Evolutionary conservation across 1,139 yeast species (phyloP), one percentile per base, ranked within the genome.

Genomic region (Candida anutae): DNA sequence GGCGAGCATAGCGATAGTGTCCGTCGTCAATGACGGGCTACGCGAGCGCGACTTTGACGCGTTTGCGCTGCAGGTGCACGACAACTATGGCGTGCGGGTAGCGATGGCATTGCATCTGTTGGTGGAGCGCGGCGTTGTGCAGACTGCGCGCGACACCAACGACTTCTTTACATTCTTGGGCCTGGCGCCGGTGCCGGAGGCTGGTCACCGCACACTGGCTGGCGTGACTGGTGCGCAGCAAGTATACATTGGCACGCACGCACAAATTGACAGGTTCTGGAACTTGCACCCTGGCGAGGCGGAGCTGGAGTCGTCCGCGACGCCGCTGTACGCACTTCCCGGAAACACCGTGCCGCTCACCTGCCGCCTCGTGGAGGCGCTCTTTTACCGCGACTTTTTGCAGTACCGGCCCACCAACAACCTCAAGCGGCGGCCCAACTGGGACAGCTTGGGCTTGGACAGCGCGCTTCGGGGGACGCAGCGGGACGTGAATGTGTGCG

Each of bases 1-100:
- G 17, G 61, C 78, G 22, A 48, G 77, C 3, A 36, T 78, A 2
- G 56, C 73, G 1, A 44, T 82, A 13, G 68, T 80, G 4, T 69
- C 80, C 4, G 55, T 76, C 10, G 65, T 74, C 6, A 72, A 77
- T 39, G 74, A 72, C 26, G 95, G 95, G 0, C 50, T 84, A 19
- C 66, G 71, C 31, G 77, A 68, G 27, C 69, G 62, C 31, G 87
- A 80, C 37, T 63, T 69, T 37, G 73, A 67, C 3, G 41, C 41
- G 13, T 45, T 82, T 14, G 62, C 68, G 28, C 57, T 52, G 6
- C 76, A 69, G 31, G 50, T 80, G 4, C 47, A 73, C 13, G 74
- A 72, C 30, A 65, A 70, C 26, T 81, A 68, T 43, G 94, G 94
- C 0, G 53, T 75, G 34, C 55, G 64, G 30, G 62, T 69, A 27